Base-by-base conservation (phyloP, 2,329 filamentous ascomycete genomes). In the Fusarium foetens region DNA sequence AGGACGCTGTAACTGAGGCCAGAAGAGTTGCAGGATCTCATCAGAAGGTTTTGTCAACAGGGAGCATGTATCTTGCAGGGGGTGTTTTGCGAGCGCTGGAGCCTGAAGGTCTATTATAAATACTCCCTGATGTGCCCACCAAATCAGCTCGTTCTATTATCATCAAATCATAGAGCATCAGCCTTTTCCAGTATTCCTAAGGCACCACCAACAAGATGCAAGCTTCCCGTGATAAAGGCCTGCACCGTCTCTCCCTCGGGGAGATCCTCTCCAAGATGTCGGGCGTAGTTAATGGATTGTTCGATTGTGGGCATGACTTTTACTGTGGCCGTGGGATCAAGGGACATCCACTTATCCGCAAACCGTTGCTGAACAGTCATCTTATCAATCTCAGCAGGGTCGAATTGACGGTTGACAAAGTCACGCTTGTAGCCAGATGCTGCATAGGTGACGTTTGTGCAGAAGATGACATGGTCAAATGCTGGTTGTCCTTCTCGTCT, bases 1-100 rank as follows among this genome's bases (percentile, higher is more conserved):
- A 91, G 70, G 92, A 94, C 60, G 91, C 93, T 2, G 87, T 96
- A 13, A 82, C 83, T 16, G 83, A 86, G 66, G 89, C 89, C 8
- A 86, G 87, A 66, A 80, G 76, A 21, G 76, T 86, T 16, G 75
- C 75, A 4, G 54, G 55, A 74, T 79, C 6, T 85, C 85, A 54
- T 84, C 90, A 75, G 21, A 88, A 90, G 79, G 89, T 91, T 0
- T 83, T 97, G 60, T 91, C 94, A 14, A 97, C 94, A 19, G 94
- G 94, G 5, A 97, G 94, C 79, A 83, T 97, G 77, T 92, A 97
- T 84, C 86, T 97, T 42, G 94, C 95, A 2, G 94, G 94, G 12
- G 93, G 92, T 16, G 84, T 94, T 49, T 83, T 97, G 58, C 91
- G 93, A 79, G 90, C 93, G 2, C 81, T 97, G 65, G 93, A 86